phyloP scores from a whole-genome alignment of 2,329 filamentous ascomycete genomes.

The Ophiostoma australiae region DNA sequence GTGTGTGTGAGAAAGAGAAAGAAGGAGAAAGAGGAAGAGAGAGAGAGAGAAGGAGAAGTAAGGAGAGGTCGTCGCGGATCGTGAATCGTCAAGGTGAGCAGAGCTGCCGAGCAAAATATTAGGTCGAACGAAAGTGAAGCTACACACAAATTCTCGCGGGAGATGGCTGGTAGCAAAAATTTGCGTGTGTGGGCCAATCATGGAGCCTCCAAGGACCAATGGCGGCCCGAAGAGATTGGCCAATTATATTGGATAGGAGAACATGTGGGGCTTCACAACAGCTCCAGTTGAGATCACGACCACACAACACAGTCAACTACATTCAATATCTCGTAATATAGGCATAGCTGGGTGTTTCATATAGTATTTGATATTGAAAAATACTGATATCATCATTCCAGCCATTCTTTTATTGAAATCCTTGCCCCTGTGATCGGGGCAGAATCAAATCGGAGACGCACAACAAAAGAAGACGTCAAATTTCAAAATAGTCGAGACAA shows the following conservation, averaged over 20 bases:
- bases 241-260: neutral
- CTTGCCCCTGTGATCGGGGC: neutral
- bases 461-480: neutral
- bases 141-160: neutral
- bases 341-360: too few species aligned
- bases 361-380: too few species aligned
- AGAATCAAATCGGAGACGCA: neutral
- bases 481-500: neutral
- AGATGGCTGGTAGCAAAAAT: neutral
- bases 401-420: too few species aligned
- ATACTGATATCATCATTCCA: too few species aligned
- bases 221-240: conserved; percentile 10
- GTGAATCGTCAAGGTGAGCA: conserved; percentile 1
- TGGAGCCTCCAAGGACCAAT: conserved; percentile 11
- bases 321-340: too few species aligned
- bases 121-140: neutral
- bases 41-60: neutral
- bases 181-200: conserved; percentile 11
- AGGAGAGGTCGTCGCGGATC: neutral
- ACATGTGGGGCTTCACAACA: neutral
- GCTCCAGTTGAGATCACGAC: too few species aligned
- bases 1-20: neutral
- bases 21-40: too few species aligned
- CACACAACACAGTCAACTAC: too few species aligned
- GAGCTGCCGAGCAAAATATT: neutral